These are phyloP conservation scores for Rhodotorula sp. DNA, from an alignment of 1,284 basidiomycete species.

Conservation along the genomic window DNA sequence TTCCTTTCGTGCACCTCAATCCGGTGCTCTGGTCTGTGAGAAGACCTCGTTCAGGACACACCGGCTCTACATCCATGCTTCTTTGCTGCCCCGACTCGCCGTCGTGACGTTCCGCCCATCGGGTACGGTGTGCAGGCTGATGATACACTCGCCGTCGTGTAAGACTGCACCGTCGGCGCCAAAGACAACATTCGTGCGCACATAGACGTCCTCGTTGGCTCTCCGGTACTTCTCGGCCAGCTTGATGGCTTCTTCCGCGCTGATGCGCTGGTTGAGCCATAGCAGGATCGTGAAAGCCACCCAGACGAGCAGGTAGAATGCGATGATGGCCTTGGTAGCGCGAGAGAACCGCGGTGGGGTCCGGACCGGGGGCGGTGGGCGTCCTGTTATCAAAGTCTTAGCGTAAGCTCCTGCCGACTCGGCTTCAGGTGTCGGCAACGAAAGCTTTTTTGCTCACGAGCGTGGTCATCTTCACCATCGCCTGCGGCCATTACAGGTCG, in stretches of 20 bases:
- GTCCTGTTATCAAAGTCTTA: no score
- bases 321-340: not conserved
- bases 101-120: not conserved
- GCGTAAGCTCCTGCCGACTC: no score
- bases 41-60: no score
- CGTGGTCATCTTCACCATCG: no score
- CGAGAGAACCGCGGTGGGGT: not conserved
- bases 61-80: no score
- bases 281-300: not conserved
- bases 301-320: not conserved
- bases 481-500: no score
- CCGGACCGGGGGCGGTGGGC: not conserved
- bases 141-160: not conserved
- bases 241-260: not conserved
- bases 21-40: no score
- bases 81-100: no score
- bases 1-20: no score
- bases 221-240: not conserved
- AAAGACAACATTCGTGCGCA: not conserved
- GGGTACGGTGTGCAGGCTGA: not conserved
- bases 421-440: no score
- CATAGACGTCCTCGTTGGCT: not conserved
- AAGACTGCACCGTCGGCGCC: not conserved
- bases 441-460: no score
- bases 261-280: not conserved